Evolutionary conservation across 1,284 basidiomycete species (phyloP).

Genomic region (Fomitopsis palustris): DNA sequence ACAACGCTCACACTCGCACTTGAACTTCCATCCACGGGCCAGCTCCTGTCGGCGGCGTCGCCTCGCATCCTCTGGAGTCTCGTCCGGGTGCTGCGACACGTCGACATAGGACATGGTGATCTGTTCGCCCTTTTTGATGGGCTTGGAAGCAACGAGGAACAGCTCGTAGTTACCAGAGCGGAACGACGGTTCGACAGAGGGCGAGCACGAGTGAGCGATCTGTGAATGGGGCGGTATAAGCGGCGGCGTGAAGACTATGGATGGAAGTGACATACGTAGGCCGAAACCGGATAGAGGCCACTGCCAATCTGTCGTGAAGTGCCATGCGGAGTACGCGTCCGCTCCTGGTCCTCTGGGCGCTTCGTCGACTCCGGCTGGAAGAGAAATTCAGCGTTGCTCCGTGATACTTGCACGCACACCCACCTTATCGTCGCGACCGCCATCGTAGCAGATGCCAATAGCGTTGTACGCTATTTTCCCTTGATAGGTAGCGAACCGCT

Average conservation of each 20-base stretch:
- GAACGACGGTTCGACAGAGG: conserved; percentile 62
- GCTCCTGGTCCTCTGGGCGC: conserved; percentile 65
- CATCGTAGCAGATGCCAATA: conserved; percentile 62
- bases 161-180: conserved; percentile 58
- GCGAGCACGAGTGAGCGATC: conserved; percentile 69
- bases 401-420: conserved; percentile 6
- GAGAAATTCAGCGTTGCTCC: not conserved
- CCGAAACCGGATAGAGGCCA: conserved; percentile 71
- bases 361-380: conserved; percentile 43
- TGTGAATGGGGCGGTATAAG: conserved; percentile 16
- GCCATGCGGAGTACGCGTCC: conserved; percentile 69
- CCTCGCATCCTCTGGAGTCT: conserved; percentile 51
- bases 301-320: conserved; percentile 70
- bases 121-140: conserved; percentile 70
- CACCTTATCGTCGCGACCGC: conserved; percentile 70
- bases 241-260: not conserved
- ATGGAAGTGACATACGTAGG: conserved; percentile 48
- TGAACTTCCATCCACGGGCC: conserved; percentile 77
- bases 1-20: conserved; percentile 67
- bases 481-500: conserved; percentile 55
- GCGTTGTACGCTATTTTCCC: conserved; percentile 75
- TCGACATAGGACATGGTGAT: conserved; percentile 74
- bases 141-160: conserved; percentile 57
- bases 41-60: conserved; percentile 66
- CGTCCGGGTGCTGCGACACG: conserved; percentile 48